phyloP scores from a whole-genome alignment of 805 yeast genomes.

The Yarrowia sp. region DNA sequence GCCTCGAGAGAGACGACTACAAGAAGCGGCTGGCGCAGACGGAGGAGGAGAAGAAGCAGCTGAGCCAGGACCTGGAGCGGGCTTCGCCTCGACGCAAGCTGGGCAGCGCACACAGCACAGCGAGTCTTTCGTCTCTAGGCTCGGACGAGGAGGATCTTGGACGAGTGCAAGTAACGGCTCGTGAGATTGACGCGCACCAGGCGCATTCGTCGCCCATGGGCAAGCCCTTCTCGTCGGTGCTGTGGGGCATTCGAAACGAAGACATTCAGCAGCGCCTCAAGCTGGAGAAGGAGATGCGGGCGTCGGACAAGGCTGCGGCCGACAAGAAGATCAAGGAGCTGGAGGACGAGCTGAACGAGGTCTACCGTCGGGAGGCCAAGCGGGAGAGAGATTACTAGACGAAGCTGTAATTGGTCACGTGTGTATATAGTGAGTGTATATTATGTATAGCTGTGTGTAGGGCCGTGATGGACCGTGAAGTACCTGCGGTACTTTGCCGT shows the following conservation, averaged over 20 bases:
- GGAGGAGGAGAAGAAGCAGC: not conserved
- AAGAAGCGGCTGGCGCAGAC: constrained; percentile 13
- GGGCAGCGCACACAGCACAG: not conserved
- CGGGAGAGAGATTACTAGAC: not conserved
- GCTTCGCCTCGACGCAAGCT: not conserved
- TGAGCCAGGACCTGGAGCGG: not conserved
- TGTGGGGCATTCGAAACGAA: constrained; percentile 22
- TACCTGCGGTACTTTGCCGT: no score
- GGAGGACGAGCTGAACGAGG: constrained; percentile 1
- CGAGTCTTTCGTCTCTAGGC: not conserved
- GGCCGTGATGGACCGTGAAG: no score
- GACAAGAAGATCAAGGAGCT: constrained; percentile 24
- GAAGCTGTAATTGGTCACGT: not conserved
- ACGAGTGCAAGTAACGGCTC: constrained; percentile 10
- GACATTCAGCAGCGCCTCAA: constrained; percentile 22
- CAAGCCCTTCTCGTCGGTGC: constrained; percentile 20
- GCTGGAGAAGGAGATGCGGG: constrained; percentile 24
- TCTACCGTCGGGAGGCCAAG: not conserved
- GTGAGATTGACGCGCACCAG: not conserved
- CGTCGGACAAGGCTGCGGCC: constrained; percentile 16
- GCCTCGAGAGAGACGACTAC: constrained; percentile 24
- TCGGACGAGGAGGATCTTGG: constrained; percentile 18
- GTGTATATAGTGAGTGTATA: constrained; percentile 14
- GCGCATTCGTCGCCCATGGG: constrained; percentile 13
- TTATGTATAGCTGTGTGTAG: not conserved